These are phyloP conservation scores for Entonaema liquescens DNA, from an alignment of 495 filamentous ascomycete species.

Conservation along the genomic window DNA sequence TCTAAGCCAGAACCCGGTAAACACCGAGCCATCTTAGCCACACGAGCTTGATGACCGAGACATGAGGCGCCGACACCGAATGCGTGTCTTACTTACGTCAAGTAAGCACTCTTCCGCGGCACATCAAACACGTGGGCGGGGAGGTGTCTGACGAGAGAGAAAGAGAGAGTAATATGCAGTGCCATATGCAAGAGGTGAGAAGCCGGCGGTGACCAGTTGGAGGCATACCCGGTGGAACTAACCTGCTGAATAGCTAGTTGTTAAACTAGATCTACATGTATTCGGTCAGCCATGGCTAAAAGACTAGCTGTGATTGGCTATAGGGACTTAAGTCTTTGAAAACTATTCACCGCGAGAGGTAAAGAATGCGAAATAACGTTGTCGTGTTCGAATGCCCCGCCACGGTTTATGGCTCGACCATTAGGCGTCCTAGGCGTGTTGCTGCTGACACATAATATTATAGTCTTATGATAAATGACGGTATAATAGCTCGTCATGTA, in stretches of 20 bases:
- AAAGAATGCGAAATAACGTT: background rate
- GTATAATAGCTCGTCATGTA: background rate
- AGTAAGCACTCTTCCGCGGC: slow-evolving; percentile 28
- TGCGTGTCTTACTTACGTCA: slow-evolving; percentile 28
- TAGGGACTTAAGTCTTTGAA: background rate
- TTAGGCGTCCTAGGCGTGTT: background rate
- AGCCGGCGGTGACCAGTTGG: slow-evolving; percentile 13
- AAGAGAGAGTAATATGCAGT: slow-evolving; percentile 31
- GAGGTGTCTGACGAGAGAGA: slow-evolving; percentile 22
- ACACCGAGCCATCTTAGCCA: slow-evolving; percentile 11
- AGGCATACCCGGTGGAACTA: background rate
- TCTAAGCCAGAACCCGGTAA: background rate
- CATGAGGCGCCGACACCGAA: slow-evolving; percentile 21
- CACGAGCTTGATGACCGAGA: background rate
- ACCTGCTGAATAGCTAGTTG: slow-evolving; percentile 16
- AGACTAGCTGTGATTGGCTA: background rate
- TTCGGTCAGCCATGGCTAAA: background rate
- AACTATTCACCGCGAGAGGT: slow-evolving; percentile 1
- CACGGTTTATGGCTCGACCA: background rate
- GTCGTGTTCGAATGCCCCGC: background rate
- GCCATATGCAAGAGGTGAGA: slow-evolving; percentile 21
- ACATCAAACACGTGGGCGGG: slow-evolving; percentile 39
- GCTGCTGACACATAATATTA: slow-evolving; percentile 1
- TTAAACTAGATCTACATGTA: slow-evolving; percentile 6
- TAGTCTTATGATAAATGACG: background rate